phyloP scores from a whole-genome alignment of 2,329 filamentous ascomycete species.

The Cladosporium sp. region DNA sequence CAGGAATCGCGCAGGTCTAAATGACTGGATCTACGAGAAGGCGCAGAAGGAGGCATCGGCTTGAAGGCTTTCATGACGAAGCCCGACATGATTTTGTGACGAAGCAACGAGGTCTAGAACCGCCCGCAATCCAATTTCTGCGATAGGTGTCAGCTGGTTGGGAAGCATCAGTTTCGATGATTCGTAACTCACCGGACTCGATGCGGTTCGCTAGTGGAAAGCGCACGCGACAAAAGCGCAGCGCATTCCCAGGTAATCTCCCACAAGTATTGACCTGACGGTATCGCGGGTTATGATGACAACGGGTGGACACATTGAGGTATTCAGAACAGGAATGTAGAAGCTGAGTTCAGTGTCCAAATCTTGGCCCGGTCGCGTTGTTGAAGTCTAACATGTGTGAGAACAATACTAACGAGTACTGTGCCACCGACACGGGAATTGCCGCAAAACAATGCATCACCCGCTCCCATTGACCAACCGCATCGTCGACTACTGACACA shows the following conservation, averaged over 20 bases:
- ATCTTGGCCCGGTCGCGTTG: background rate
- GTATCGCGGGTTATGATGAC: constrained; percentile 31
- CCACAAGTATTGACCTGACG: constrained; percentile 29
- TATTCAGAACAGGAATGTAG: constrained; percentile 9
- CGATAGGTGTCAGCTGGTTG: constrained; percentile 1
- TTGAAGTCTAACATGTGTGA: constrained; percentile 5
- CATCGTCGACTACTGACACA: background rate
- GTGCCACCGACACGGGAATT: constrained; percentile 21
- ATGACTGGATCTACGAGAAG: constrained; percentile 96
- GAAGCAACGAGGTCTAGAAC: constrained; percentile 16
- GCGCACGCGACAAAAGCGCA: background rate
- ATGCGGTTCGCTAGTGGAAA: background rate
- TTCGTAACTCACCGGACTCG: background rate
- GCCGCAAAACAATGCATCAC: constrained; percentile 15
- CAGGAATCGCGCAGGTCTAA: constrained; percentile 81
- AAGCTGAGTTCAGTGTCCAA: background rate
- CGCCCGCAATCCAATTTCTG: background rate
- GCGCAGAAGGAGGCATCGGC: constrained; percentile 50
- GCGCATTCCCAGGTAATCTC: constrained; percentile 22
- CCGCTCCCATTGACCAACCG: background rate
- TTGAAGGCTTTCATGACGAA: background rate
- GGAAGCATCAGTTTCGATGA: background rate
- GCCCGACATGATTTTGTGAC: background rate
- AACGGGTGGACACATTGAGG: constrained; percentile 33
- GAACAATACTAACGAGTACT: constrained; percentile 36